These are phyloP conservation scores for Ascochyta koolunga DNA, from an alignment of 2,329 filamentous ascomycete genomes.

Conservation along the genomic window DNA sequence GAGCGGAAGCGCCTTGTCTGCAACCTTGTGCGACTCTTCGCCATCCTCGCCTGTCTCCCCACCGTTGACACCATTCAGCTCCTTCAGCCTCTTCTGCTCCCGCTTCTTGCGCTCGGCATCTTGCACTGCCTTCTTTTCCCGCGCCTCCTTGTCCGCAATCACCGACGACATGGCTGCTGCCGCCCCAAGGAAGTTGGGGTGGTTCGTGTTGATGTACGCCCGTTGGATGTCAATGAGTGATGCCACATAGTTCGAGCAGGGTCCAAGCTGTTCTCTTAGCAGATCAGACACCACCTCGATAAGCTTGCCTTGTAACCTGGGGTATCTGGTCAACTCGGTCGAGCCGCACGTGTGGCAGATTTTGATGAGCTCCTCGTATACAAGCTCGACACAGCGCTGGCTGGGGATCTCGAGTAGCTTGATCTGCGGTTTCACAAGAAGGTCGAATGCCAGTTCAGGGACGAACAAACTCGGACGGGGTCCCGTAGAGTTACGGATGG, in stretches of 20 bases:
- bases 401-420: constrained; percentile 94
- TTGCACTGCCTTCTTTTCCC: constrained; percentile 78
- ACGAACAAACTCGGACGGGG: constrained; percentile 95
- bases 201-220: constrained; percentile 99
- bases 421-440: constrained; percentile 97
- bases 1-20: constrained; percentile 62
- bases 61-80: constrained; percentile 67
- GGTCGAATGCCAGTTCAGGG: constrained; percentile 94
- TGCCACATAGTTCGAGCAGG: constrained; percentile 88
- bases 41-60: constrained; percentile 70
- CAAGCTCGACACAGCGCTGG: constrained; percentile 94
- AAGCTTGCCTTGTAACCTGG: constrained; percentile 90
- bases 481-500: constrained; percentile 96
- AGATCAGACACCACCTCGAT: constrained; percentile 98
- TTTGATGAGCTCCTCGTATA: constrained; percentile 99
- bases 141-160: constrained; percentile 91
- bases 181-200: constrained; percentile 96
- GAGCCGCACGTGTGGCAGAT: constrained; percentile 99
- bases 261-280: constrained; percentile 87
- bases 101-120: constrained; percentile 89
- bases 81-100: constrained; percentile 81
- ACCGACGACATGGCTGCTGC: constrained; percentile 98
- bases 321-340: constrained; percentile 89
- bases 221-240: constrained; percentile 96
- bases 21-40: constrained; percentile 60